Conservation (phyloP, 305 asterid genomes). For the Rubia peregrina region DNA sequence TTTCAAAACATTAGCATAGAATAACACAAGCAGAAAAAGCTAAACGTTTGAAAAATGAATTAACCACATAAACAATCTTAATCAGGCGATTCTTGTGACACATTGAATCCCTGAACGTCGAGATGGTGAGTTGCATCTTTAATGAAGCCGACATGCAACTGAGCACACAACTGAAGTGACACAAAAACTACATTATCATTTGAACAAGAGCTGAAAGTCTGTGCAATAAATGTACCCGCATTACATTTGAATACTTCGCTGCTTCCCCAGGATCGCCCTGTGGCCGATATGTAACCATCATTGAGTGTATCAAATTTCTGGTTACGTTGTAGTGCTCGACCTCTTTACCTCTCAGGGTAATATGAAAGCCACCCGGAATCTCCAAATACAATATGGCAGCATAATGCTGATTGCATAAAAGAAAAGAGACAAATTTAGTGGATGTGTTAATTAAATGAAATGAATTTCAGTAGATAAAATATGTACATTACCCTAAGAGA, state of each 20-base stretch:
- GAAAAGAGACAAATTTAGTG: too few species aligned
- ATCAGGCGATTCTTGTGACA: slow-evolving; percentile 78
- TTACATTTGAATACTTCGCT: slow-evolving; percentile 37
- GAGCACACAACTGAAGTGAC: slow-evolving; percentile 32
- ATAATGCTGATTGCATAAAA: slow-evolving; percentile 36
- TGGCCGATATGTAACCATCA: slow-evolving; percentile 39
- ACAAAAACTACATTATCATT: background rate
- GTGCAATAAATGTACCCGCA: too few species aligned
- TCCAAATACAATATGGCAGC: slow-evolving; percentile 57
- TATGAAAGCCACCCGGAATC: slow-evolving; percentile 47
- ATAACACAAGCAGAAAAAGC: background rate
- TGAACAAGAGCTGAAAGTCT: too few species aligned
- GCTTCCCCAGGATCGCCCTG: slow-evolving; percentile 24
- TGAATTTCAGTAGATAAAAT: too few species aligned
- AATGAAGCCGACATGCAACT: slow-evolving; percentile 54
- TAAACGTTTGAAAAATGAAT: background rate
- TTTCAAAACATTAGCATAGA: background rate
- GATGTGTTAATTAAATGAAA: too few species aligned
- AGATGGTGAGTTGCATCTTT: slow-evolving; percentile 63
- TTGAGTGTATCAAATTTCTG: slow-evolving; percentile 34
- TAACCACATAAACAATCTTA: too few species aligned
- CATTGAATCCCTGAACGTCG: slow-evolving; percentile 82
- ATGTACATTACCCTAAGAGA: slow-evolving; percentile 48
- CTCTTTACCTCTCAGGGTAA: slow-evolving; percentile 46
- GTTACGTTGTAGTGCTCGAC: slow-evolving; percentile 50